Base-by-base conservation (phyloP, 2,329 filamentous ascomycete species). In the Endoconidiophora polonica region DNA sequence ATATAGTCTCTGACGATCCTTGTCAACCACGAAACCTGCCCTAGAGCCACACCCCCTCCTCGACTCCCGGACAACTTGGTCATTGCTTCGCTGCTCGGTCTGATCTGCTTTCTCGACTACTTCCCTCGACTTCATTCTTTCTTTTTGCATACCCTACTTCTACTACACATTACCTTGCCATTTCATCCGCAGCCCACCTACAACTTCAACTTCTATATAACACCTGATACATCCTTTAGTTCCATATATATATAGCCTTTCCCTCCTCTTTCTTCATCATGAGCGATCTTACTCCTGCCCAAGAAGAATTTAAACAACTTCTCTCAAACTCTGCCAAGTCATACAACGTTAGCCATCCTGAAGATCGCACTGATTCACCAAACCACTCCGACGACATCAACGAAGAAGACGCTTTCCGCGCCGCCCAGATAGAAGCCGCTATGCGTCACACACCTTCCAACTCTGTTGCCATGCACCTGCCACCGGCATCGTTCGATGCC, bases 241-340 rank as follows among this genome's bases (percentile, higher is more conserved):
- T 42, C 20, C 49, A 9, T 1, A 7, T 10, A 16, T 46, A 14
- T 52, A 38, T 54, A 42, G 40, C 44, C 48, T 49, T 52, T 51
- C 55, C 57, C 44, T 52, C 52, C 49, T 53, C 57, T 46, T 49
- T 46, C 44, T 56, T 57, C 68, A 69, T 49, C 61, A 77, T 77
- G 74, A 66, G 72, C 56, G 66, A 68, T 55, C 66, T 64, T 46
- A 77, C 76, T 49, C 68, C 74, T 52, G 77, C 77, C 47, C 75
- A 81, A 63, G 76, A 81, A 67, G 77, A 83, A 64, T 81, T 80
- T 62, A 73, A 80, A 62, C 64, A 67, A 56, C 71, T 83, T 52
- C 64, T 83, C 55, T 68, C 71, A 56, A 77, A 74, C 57, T 77
- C 76, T 57, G 69, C 66, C 46, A 46, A 48, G 33, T 45, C 36